Evolutionary conservation across 2,329 filamentous ascomycete genomes (phyloP), one percentile per base, ranked within the genome.

Genomic region (Fusarium irregulare): DNA sequence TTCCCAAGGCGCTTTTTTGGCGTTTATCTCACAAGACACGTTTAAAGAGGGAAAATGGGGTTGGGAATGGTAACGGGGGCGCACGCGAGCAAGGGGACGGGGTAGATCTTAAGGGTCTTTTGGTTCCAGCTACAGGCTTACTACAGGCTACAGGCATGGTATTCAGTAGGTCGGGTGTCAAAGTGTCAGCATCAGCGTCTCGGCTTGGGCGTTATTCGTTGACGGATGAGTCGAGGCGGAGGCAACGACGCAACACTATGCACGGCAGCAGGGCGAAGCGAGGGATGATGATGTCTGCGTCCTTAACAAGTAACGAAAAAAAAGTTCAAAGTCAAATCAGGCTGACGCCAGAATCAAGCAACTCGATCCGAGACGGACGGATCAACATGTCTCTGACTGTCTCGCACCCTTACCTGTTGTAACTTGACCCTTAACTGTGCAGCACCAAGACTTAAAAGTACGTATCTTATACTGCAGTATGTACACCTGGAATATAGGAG

Each of bases 31-130:
- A 70, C 66, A 58, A 56, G 64, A 64, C 71, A 75, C 73, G 60
- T 59, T 73, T 63, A 48, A 62, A 25, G 34, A 37, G 18, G 18
- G 34, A 57, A 51, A 59, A 48, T 51, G 49, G 59, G 21, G 58
- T 50, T 68, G 72, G 72, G 73, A 59, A 71, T 68, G 68, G 72
- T 60, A 64, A 69, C 66, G 65, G 66, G 62, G 60, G 45, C 51
- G 49, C 23, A 46, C 55, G 45, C 53, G 41, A 21, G 30, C 41
- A 37, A 37, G 30, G 60, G 68, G 63, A 73, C 56, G 60, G 72
- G 65, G 72, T 66, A 55, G 53, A 70, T 51, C 54, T 66, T 66
- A 55, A 66, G 65, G 69, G 61, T 64, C 61, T 62, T 55, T 60
- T 51, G 62, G 59, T 59, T 58, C 50, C 50, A 63, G 64, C 56